Evolutionary conservation across 768 basidiomycete species (phyloP).

Genomic region (Psilocybe sp.): DNA sequence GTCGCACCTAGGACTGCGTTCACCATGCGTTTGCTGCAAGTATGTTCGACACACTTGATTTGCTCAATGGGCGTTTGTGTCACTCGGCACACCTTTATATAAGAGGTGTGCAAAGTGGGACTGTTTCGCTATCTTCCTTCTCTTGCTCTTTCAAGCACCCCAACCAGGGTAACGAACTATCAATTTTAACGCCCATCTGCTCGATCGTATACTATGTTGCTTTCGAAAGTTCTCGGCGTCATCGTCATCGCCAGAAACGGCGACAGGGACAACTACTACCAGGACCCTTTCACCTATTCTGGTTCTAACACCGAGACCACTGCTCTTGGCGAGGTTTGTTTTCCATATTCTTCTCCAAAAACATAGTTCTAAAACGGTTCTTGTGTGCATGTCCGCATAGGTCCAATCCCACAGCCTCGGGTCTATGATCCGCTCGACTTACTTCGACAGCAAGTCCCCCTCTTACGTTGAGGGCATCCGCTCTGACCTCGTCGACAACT

Average conservation of each 20-base stretch:
- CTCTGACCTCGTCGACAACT: conserved; percentile 68
- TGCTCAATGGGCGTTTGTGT: background rate
- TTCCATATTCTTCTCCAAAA: background rate
- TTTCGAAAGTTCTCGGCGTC: conserved; percentile 71
- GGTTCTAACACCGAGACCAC: conserved; percentile 65
- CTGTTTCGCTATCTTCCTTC: conserved; percentile 13
- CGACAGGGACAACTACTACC: conserved; percentile 66
- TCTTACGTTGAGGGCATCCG: conserved; percentile 68
- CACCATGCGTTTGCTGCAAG: conserved; percentile 20
- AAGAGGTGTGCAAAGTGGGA: too few species aligned
- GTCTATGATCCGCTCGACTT: conserved; percentile 55
- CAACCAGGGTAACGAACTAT: too few species aligned
- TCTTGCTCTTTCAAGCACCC: conserved; percentile 1
- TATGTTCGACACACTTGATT: conserved; percentile 12
- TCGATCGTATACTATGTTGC: conserved; percentile 28
- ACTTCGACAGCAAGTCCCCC: conserved; percentile 63
- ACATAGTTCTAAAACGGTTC: conserved; percentile 5
- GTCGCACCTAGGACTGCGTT: background rate
- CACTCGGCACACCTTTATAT: too few species aligned
- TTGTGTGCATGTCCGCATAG: conserved; percentile 29
- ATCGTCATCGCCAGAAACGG: conserved; percentile 79
- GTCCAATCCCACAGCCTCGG: conserved; percentile 69
- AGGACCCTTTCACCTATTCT: conserved; percentile 69
- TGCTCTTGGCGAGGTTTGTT: conserved; percentile 60
- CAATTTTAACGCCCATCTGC: background rate